A percentile compares a stretch with the other conserved stretches of the same genome.
Evolutionary conservation across 345 rosid species (phyloP).

Genomic region (Eutrema japonicum): DNA sequence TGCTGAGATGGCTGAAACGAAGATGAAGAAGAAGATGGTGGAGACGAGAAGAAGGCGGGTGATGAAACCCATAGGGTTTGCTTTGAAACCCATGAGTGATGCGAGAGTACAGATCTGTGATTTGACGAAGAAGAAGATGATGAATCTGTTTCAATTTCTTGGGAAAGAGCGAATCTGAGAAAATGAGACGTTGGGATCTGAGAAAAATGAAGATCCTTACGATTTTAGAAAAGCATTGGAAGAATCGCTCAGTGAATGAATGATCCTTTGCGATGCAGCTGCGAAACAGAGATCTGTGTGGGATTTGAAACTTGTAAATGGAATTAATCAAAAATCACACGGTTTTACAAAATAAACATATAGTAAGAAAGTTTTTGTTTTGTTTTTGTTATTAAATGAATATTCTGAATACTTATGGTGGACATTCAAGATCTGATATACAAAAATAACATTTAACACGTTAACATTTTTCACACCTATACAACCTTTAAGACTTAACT

Average conservation of each 20-base stretch:
- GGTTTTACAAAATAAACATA: neutral
- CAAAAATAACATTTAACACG: too few species aligned
- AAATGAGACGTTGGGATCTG: slow-evolving; percentile 26
- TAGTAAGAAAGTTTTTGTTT: too few species aligned
- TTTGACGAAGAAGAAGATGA: slow-evolving; percentile 18
- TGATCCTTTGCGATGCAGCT: slow-evolving; percentile 27
- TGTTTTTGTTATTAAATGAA: too few species aligned
- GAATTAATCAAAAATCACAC: neutral
- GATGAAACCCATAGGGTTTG: slow-evolving; percentile 32
- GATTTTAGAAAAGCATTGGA: slow-evolving; percentile 33
- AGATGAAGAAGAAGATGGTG: slow-evolving; percentile 39
- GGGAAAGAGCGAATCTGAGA: slow-evolving; percentile 30
- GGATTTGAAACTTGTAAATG: neutral
- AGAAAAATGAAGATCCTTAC: slow-evolving; percentile 10
- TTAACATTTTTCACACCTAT: too few species aligned
- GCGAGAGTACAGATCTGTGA: slow-evolving; percentile 32
- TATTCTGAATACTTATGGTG: too few species aligned
- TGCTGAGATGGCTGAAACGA: slow-evolving; percentile 48
- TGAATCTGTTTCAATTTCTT: slow-evolving; percentile 3
- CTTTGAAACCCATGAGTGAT: slow-evolving; percentile 49
- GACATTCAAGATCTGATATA: too few species aligned
- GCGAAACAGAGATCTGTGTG: slow-evolving; percentile 24
- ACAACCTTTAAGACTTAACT: too few species aligned
- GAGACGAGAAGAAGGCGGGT: slow-evolving; percentile 44
- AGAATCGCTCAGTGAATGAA: slow-evolving; percentile 17